Evolutionary conservation across 305 asterid species (phyloP).

Genomic region (Fraxinus nigra): DNA sequence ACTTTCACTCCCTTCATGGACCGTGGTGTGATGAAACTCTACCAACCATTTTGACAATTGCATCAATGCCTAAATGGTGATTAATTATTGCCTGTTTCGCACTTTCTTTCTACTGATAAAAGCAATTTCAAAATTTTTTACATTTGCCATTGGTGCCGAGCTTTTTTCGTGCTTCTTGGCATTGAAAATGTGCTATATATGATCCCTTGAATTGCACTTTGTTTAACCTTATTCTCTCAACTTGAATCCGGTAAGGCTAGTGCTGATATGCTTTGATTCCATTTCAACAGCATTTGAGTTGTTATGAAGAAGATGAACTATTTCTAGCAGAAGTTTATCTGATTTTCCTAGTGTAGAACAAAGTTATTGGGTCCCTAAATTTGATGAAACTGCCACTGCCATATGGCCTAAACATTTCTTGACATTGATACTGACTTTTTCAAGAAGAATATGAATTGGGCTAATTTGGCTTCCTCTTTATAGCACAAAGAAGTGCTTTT

Average conservation of each 20-base stretch:
- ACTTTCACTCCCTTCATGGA: conserved; percentile 52
- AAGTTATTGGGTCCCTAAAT: conserved; percentile 21
- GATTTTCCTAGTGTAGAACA: conserved; percentile 21
- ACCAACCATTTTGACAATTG: conserved; percentile 52
- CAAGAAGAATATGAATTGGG: conserved; percentile 14
- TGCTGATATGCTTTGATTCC: conserved; percentile 6
- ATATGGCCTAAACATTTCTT: conserved; percentile 34
- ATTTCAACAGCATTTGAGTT: neutral
- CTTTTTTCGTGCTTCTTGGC: conserved; percentile 16
- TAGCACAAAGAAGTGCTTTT: neutral
- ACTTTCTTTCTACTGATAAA: conserved; percentile 1
- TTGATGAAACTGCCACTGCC: conserved; percentile 34
- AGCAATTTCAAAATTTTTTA: conserved; percentile 30
- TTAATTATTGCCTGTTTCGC: conserved; percentile 26
- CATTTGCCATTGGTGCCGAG: conserved; percentile 32
- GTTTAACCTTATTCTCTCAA: conserved; percentile 19
- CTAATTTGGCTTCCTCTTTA: neutral
- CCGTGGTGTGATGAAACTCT: conserved; percentile 42
- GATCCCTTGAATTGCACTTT: conserved; percentile 34
- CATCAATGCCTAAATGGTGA: conserved; percentile 32
- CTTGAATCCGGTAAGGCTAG: conserved; percentile 22
- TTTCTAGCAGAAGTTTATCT: conserved; percentile 6
- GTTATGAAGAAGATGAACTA: conserved; percentile 7
- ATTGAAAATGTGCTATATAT: conserved; percentile 29
- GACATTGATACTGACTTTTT: too few relatives aligned